Evolutionary conservation across 305 asterid species (phyloP), one percentile per base, ranked within the genome.

Genomic region (Fraxinus angustifolia): DNA sequence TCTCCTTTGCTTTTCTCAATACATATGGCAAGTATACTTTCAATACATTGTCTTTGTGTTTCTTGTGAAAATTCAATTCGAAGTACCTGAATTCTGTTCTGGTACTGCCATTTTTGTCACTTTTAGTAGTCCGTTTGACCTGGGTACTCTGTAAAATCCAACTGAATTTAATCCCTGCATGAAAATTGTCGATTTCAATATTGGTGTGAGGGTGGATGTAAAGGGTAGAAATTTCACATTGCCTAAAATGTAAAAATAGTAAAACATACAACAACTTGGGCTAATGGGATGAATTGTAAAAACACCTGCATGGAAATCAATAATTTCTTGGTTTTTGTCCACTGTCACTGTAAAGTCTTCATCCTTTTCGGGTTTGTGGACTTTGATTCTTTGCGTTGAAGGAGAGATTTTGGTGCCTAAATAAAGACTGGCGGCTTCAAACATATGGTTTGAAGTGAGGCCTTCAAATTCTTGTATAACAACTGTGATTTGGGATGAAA

Each of bases 391-490:
- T 0, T 19, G 85, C 0, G 93, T 88, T 82, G 88, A 87, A 53
- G 85, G 77, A 48, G 92, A 88, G 83, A 92, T 83, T 73, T 85
- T 88, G 34, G 93, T 78, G 87, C 88, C 87, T 7, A 93, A 86
- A 72, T 92, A 93, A 17, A 85, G 10, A 62, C 80, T 88, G 75
- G 91, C 88, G 0, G 94, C 89, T 0, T 88, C 87, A 77, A 91
- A 93, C 88, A 92, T 85, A 5, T 88, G 91, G 80, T 93, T 93
- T 42, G 90, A 35, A 6, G 93, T 85, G 26, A 93, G 90, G 82
- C 91, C 95, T 14, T 94, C 94, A 85, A 79, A 91, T 36, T 92
- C 93, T 35, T 92, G 91, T 6, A 94, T 80, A 67, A 94, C 90
- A 42, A 94, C 86, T 26, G 88, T 84, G 86, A 91, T 85, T 16